These are phyloP conservation scores for Fraxinus excelsior DNA, from an alignment of 257 asterid genomes.

Conservation along the genomic window DNA sequence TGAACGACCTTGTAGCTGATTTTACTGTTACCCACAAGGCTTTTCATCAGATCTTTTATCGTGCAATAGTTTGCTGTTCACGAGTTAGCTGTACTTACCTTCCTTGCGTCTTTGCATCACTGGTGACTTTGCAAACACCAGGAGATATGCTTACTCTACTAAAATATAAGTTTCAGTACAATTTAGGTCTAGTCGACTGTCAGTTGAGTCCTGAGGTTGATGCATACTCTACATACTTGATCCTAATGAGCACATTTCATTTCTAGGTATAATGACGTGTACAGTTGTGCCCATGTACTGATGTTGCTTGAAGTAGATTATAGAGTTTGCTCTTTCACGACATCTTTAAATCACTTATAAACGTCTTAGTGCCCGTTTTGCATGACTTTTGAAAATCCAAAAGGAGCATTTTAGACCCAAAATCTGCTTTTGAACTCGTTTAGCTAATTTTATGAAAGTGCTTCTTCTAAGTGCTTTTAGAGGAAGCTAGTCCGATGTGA, in stretches of 20 bases:
- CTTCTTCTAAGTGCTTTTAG: too few relatives aligned
- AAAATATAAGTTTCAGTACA: not conserved
- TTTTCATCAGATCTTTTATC: not conserved
- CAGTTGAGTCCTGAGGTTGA: not conserved
- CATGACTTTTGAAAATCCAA: too few relatives aligned
- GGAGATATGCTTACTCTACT: not conserved
- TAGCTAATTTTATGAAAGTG: too few relatives aligned
- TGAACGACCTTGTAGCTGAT: not conserved
- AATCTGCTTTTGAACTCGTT: too few relatives aligned
- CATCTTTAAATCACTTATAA: not conserved
- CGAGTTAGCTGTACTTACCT: not conserved
- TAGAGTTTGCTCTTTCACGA: not conserved
- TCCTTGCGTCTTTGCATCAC: not conserved
- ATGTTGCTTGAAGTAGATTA: not conserved
- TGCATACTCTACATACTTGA: not conserved
- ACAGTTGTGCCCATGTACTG: not conserved
- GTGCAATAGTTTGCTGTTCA: not conserved
- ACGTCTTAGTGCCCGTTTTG: not conserved
- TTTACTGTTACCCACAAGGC: not conserved
- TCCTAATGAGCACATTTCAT: not conserved
- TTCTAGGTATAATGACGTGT: not conserved
- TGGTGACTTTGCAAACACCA: not conserved
- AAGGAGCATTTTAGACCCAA: too few relatives aligned
- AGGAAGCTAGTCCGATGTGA: too few relatives aligned
- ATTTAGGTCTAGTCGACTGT: not conserved